A percentile compares a stretch with the other conserved stretches of the same genome.
Conservation (phyloP, 2,329 filamentous ascomycete genomes). For the Pleurostoma richardsiae region DNA sequence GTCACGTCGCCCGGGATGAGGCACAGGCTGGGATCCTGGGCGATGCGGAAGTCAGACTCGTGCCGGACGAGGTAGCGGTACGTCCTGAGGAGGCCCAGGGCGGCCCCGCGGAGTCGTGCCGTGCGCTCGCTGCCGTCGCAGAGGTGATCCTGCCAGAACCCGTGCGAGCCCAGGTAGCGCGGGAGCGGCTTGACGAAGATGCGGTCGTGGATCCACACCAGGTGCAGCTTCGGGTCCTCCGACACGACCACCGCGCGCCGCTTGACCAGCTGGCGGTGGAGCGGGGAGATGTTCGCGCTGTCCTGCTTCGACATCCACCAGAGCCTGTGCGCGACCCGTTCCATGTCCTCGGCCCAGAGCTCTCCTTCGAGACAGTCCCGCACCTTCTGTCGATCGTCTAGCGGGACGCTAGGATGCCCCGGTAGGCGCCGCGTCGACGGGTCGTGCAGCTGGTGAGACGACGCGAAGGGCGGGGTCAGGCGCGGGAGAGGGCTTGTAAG, state of each 20-base stretch:
- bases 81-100: conserved; percentile 24
- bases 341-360: conserved; percentile 11
- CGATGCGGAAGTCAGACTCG: conserved; percentile 28
- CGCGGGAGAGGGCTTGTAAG: neutral
- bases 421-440: neutral
- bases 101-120: conserved; percentile 8
- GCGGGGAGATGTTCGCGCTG: conserved; percentile 12
- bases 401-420: neutral
- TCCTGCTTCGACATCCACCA: conserved; percentile 10
- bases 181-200: conserved; percentile 29
- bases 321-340: conserved; percentile 2
- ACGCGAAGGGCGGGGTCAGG: neutral
- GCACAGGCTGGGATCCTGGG: conserved; percentile 7
- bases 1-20: conserved; percentile 10
- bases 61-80: conserved; percentile 24
- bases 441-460: neutral
- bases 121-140: neutral
- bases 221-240: conserved; percentile 26
- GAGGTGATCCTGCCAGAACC: conserved; percentile 18
- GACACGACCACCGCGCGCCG: conserved; percentile 22
- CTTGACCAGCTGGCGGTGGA: conserved; percentile 22
- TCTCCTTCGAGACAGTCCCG: conserved; percentile 7
- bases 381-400: neutral
- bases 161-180: conserved; percentile 15
- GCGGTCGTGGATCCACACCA: conserved; percentile 20